Percentiles rank a stretch among this genome's conserved stretches.
phyloP scores from a whole-genome alignment of 768 basidiomycete species.

The Panaeolus cyanescens region DNA sequence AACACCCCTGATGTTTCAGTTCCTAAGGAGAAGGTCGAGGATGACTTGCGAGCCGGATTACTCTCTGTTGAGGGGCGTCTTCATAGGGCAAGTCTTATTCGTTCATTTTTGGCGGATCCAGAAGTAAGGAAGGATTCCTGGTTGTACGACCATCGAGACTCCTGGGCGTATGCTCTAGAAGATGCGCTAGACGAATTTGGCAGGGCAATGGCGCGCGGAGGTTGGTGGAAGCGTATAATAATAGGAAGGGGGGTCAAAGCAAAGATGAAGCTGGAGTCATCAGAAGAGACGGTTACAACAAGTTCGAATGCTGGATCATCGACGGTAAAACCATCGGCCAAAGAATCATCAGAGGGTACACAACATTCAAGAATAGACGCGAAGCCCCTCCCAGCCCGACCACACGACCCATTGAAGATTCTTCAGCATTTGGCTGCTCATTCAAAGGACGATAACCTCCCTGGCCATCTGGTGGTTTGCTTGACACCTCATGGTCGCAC shows the following conservation, averaged over 20 bases:
- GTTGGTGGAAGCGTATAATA: conserved; percentile 50
- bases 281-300: not conserved
- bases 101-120: conserved; percentile 40
- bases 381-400: conserved; percentile 9
- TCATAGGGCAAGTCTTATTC: conserved; percentile 43
- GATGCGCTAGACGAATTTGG: conserved; percentile 50
- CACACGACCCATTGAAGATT: conserved; percentile 23
- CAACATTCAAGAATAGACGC: not conserved
- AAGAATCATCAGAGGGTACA: not conserved
- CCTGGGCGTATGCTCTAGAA: conserved; percentile 49
- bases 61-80: conserved; percentile 41
- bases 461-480: conserved; percentile 55
- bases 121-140: conserved; percentile 42
- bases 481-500: conserved; percentile 40
- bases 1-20: not conserved
- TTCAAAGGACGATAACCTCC: conserved; percentile 22
- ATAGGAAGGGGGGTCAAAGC: conserved; percentile 28
- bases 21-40: not conserved
- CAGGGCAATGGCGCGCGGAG: conserved; percentile 34
- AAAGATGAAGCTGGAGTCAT: conserved; percentile 10
- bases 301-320: not conserved
- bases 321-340: not conserved
- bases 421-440: conserved; percentile 25
- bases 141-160: conserved; percentile 37
- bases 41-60: not conserved